Base-by-base conservation (phyloP, 2,329 filamentous ascomycete species). In the Gremmenia infestans region DNA sequence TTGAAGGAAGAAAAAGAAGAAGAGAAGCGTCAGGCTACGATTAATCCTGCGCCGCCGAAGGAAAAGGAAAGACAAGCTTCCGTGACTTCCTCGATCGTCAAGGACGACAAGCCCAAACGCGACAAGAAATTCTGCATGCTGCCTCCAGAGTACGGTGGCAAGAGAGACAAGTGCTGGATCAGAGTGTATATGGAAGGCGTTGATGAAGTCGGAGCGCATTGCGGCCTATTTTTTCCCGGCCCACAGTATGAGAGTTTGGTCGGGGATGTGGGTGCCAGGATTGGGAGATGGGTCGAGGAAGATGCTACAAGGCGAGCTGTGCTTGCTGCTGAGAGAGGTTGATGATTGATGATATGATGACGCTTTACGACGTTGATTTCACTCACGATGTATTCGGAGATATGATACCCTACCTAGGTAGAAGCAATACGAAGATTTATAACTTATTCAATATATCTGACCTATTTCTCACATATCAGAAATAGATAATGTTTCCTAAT, bases 151-250 rank as follows among this genome's bases (percentile, higher is more conserved):
- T 73, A 71, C 46, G 69, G 77, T 52, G 84, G 83, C 6, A 74
- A 77, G 57, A 74, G 78, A 45, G 90, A 96, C 68, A 74, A 80
- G 4, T 82, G 85, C 15, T 96, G 92, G 91, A 75, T 91, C 1
- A 78, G 86, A 46, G 81, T 96, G 2, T 86, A 85, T 65, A 94
- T 97, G 88, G 81, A 87, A 56, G 85, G 84, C 52, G 84, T 94
- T 58, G 91, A 96, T 67, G 89, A 96, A 71, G 88, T 96, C 1
- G 85, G 83, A 6, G 92, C 91, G 9, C 91, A 96, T 69, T 93
- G 89, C 59, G 86, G 88, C 0, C 74, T 96, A 51, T 96, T 96
- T 73, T 82, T 89, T 12, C 73, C 83, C 0, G 85, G 87, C 6
- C 78, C 84, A 57, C 86, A 89, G 55, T 93, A 94, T 67, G 87